Base-by-base conservation (phyloP, 2,329 filamentous ascomycete genomes). In the Penicillium sp. region DNA sequence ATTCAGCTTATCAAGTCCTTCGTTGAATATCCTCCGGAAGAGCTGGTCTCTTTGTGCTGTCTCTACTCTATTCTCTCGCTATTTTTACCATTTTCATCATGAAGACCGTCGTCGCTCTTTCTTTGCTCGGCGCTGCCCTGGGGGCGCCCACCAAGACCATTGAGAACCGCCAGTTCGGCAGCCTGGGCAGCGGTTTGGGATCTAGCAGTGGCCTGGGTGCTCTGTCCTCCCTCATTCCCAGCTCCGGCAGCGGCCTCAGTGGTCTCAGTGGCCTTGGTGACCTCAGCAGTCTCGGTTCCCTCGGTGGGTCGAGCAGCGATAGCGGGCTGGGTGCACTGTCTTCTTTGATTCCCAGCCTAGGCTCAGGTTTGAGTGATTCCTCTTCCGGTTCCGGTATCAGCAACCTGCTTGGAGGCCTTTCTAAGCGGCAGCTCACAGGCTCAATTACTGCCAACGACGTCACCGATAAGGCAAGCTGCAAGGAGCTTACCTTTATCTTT, bases 401-500 rank as follows among this genome's bases (percentile, higher is more conserved):
- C 40, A 42, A 38, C 26, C 28, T 42, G 4, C 42, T 42, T 8
- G 51, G 54, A 26, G 61, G 44, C 22, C 60, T 67, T 2, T 61
- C 70, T 49, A 70, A 67, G 22, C 53, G 60, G 28, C 58, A 50
- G n/a, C 37, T 55, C n/a, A 55, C 53, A 61, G 70, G 72, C 28
- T 70, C 70, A n/a, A 72, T 55, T 4, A 74, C 70, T 8, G 76
- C 78, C 50, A 80, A 80, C 63, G 79, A 77, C 10, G 73, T 82
- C 37, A 73, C 70, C 9, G 67, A 76, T 44, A 76, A 78, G 61
- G 71, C 62, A 22, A 76, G 72, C 68, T 82, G 80, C 71, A 74
- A 79, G 53, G 73, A 75, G 2, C 63, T 81, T 65, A 81, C 79
- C 2, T 73, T 81, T 56, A 77, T 81, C 56, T 81, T 79, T 58